Percentiles rank a stretch among this genome's conserved stretches.
These are phyloP conservation scores for Myxozyma nipponensis DNA, from an alignment of 805 yeast species.

Conservation along the genomic window DNA sequence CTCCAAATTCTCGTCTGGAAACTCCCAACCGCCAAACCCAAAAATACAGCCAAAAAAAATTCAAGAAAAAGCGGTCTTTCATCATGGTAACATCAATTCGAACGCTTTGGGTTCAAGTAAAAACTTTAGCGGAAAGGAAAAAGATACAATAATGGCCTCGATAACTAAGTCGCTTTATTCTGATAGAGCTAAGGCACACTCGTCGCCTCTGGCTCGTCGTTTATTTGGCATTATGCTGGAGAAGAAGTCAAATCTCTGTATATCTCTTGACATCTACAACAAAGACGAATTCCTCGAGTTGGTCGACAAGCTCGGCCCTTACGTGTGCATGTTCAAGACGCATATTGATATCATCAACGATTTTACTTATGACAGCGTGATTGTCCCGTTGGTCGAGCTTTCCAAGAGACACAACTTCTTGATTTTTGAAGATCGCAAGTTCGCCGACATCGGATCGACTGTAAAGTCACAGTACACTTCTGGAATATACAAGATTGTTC, in stretches of 20 bases:
- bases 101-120: no score
- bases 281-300: conserved; percentile 70
- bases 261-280: conserved; percentile 84
- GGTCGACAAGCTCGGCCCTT: conserved; percentile 82
- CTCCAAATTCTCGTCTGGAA: no score
- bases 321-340: conserved; percentile 85
- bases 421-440: conserved; percentile 95
- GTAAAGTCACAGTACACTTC: conserved; percentile 90
- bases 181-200: conserved; percentile 64
- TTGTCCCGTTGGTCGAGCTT: conserved; percentile 65
- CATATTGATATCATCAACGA: conserved; percentile 93
- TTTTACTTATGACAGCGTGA: conserved; percentile 74
- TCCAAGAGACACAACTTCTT: conserved; percentile 80
- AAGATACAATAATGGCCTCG: no score
- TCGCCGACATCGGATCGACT: conserved; percentile 97
- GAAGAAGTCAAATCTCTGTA: conserved; percentile 87
- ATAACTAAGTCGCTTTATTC: conserved; percentile 45
- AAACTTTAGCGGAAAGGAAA: no score
- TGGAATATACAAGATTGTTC: conserved; percentile 82
- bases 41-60: no score
- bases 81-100: no score
- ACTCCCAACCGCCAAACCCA: no score
- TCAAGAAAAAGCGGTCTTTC: no score
- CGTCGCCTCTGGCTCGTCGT: conserved; percentile 74
- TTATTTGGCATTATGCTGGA: conserved; percentile 68